Base-by-base conservation (phyloP, 2,329 filamentous ascomycete genomes). In the Monosporascus sp. region DNA sequence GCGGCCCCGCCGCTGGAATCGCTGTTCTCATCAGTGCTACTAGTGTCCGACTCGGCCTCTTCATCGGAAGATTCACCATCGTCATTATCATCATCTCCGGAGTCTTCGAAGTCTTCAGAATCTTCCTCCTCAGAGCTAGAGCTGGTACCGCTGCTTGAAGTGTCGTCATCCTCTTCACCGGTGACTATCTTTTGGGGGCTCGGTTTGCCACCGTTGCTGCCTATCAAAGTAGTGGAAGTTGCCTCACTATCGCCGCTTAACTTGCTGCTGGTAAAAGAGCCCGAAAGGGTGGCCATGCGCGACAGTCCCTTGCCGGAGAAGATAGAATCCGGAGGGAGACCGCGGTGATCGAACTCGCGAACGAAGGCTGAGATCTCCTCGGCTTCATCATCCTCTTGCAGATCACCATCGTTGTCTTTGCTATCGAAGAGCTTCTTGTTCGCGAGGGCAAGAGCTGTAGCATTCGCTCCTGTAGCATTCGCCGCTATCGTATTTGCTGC, bases 251-350 rank as follows among this genome's bases (percentile, higher is more conserved):
- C 63, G 2, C 63, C 59, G 37, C 61, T 63, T 2, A 52, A 28
- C 52, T 66, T 69, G 40, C 51, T 51, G 22, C 55, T 56, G 5
- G 58, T 59, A n/a, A 65, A 63, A 18, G 65, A 66, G 15, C 65
- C 60, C 18, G 69, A 67, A 15, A 67, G 63, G 11, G 61, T 62
- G 14, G 65, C 71, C 64, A 72, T 70, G 37, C 68, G 62, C 7
- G 56, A 54, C 11, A 72, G 58, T 5, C 70, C 70, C 22, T 64
- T 68, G 2, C 71, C 70, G 11, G 65, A 68, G 14, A 68, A 65
- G 38, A 74, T 71, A 1, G 72, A 70, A 5, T 72, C 72, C 6
- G 70, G 63, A 1, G 72, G 72, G 22, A 74, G 68, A 1, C 72
- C 72, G 28, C 70, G 65, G 20, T 65, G 60, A 48, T 74, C 72